A percentile compares a stretch with the other conserved stretches of the same genome.
These are phyloP conservation scores for Phytophthora vignae DNA, from an alignment of 352 stramenopile genomes.

Conservation along the genomic window DNA sequence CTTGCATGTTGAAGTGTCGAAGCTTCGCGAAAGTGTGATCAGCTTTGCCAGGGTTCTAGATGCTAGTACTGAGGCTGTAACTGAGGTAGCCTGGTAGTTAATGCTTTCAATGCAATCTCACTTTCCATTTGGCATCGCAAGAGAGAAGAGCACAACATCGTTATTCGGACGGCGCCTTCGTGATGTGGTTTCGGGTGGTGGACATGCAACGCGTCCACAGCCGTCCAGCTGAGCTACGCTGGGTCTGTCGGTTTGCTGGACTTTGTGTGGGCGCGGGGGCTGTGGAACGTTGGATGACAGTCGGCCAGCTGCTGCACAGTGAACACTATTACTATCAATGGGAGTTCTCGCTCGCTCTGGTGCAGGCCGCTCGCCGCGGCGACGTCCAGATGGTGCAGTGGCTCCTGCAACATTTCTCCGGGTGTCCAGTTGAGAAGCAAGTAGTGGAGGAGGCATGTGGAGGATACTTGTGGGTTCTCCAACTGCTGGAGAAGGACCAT, in stretches of 20 bases:
- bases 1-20: too few species aligned
- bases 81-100: too few species aligned
- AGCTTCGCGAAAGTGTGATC: too few species aligned
- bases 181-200: too few species aligned
- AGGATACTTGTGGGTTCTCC: neutral
- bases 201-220: too few species aligned
- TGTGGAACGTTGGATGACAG: neutral
- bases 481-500: neutral
- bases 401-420: neutral
- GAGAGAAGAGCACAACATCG: too few species aligned
- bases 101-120: too few species aligned
- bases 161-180: too few species aligned
- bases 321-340: neutral
- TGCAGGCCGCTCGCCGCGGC: too few species aligned
- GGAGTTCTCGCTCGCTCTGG: neutral
- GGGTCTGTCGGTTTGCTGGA: neutral
- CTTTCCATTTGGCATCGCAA: too few species aligned
- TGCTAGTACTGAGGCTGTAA: too few species aligned
- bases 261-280: neutral
- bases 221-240: neutral
- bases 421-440: neutral
- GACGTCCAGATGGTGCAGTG: neutral
- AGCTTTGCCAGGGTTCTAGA: too few species aligned
- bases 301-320: neutral
- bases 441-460: neutral